Base-by-base conservation (phyloP, 768 basidiomycete genomes). In the Tylopilus intermedius region DNA sequence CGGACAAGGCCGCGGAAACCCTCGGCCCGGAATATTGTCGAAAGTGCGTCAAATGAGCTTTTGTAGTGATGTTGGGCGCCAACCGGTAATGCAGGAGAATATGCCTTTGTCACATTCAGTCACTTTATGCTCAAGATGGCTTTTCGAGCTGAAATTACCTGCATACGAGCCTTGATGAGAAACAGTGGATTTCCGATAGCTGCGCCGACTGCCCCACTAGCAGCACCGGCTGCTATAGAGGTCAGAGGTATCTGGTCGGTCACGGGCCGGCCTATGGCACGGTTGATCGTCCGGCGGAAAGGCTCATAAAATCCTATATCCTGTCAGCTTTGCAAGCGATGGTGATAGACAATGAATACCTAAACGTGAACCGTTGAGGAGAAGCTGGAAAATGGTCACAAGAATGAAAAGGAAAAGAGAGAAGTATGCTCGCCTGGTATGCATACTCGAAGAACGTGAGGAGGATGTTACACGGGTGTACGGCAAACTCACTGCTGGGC, bases 141-240 rank as follows among this genome's bases (percentile, higher is more conserved):
- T 1, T 13, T 15, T 21, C 1, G 8, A 22, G 43, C 11, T 41
- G 14, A 8, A 47, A 60, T 51, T 15, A 86, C 88, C 78, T 99
- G 96, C 88, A 99, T 97, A 42, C 96, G 83, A 5, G 96, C 96
- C 73, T 99, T 99, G 66, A 99, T 83, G 51, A 99, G 75, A 72
- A 96, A 99, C 11, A 96, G 72, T 0, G 94, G 94, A 67, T 91
- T 95, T 39, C 93, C 94, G 40, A 94, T 70, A 47, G 78, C 76
- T 0, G 88, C 88, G 65, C 96, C 96, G 30, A 97, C 81, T 41
- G 88, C 85, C 33, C 96, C 96, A 61, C 90, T 94, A 4, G 79
- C 75, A 2, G 94, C 94, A 2, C 96, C 96, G 13, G 95, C 93
- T 37, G 82, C 67, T 24, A 97, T 68, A 37, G 94, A 90, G 1